These are phyloP conservation scores for Coccomyxa subellipsoidea DNA, from an alignment of 163 green algal genomes.

Conservation along the genomic window DNA sequence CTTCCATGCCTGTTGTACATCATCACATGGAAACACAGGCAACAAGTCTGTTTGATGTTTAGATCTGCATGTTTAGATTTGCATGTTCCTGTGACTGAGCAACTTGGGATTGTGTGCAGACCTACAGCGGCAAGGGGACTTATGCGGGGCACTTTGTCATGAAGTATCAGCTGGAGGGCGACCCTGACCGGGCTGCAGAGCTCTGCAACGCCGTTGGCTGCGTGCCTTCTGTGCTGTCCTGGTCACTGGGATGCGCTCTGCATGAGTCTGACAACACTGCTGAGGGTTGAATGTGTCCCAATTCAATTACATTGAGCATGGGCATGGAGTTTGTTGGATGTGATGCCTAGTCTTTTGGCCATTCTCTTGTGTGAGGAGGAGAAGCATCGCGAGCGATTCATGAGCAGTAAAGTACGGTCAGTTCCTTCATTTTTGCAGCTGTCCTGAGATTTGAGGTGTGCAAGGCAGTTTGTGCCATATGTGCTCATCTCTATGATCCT, in stretches of 20 bases:
- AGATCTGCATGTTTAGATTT: too few species aligned
- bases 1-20: not conserved
- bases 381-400: too few species aligned
- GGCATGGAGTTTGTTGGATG: too few species aligned
- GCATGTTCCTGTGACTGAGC: not conserved
- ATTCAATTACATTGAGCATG: too few species aligned
- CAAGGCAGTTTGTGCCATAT: too few species aligned
- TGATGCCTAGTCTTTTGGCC: too few species aligned
- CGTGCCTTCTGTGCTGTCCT: not conserved
- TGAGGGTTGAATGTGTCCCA: not conserved
- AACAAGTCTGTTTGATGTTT: not conserved
- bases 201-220: slow-evolving; percentile 5
- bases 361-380: too few species aligned
- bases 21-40: not conserved
- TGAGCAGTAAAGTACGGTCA: too few species aligned
- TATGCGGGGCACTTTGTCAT: not conserved
- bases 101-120: not conserved
- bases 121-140: not conserved
- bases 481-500: too few species aligned
- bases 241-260: not conserved
- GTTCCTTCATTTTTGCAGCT: too few species aligned
- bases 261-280: not conserved
- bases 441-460: too few species aligned
- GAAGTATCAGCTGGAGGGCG: slow-evolving; percentile 14
- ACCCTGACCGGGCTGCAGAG: not conserved